phyloP scores from a whole-genome alignment of 331 rosid species.

The Saraca asoca region DNA sequence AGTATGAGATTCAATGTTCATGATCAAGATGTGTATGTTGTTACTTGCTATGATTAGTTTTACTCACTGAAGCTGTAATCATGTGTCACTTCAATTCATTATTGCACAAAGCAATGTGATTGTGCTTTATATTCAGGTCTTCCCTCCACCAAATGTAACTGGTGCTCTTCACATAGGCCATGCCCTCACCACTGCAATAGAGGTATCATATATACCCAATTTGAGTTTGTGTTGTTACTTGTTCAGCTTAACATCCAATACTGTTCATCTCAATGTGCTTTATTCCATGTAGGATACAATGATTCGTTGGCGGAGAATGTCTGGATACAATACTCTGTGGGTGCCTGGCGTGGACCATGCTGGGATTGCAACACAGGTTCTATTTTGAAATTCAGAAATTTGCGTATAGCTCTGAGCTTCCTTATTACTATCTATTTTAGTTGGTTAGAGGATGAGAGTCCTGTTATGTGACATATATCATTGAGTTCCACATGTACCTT shows the following conservation, averaged over 20 bases:
- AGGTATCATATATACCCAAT: constrained; percentile 48
- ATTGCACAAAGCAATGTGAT: not conserved
- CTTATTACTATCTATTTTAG: constrained; percentile 18
- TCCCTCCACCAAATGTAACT: constrained; percentile 96
- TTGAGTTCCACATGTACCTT: constrained; percentile 9
- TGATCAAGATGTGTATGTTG: too few species aligned
- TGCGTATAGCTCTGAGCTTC: constrained; percentile 4
- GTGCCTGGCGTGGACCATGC: constrained; percentile 99
- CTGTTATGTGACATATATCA: constrained; percentile 3
- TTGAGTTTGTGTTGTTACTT: constrained; percentile 17
- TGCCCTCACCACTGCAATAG: constrained; percentile 94
- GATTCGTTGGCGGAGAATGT: constrained; percentile 95
- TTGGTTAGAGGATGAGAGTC: not conserved
- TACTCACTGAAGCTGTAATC: not conserved
- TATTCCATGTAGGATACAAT: constrained; percentile 74
- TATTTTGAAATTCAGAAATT: constrained; percentile 23
- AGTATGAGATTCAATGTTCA: not conserved
- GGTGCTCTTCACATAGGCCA: constrained; percentile 98
- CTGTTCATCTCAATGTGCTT: constrained; percentile 18
- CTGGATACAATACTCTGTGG: constrained; percentile 90
- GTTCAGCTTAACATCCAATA: constrained; percentile 15
- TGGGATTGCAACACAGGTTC: constrained; percentile 95
- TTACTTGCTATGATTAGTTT: not conserved
- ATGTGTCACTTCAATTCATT: too few species aligned
- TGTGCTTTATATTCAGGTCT: constrained; percentile 55